Conservation (phyloP, 148 eudicot species). For the Dysphania ambrosioides region DNA sequence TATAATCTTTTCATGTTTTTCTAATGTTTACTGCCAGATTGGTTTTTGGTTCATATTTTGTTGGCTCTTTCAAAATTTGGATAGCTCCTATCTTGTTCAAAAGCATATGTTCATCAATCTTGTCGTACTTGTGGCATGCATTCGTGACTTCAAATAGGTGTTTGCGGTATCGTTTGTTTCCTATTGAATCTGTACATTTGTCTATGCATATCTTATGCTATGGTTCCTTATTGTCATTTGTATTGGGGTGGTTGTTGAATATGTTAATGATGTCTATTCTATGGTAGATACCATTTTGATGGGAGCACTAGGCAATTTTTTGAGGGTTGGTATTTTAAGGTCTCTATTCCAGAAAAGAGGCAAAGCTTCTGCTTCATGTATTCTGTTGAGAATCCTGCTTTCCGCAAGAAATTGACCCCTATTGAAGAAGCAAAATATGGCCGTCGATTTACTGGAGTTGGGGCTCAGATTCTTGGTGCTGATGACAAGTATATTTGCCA, state of each 20-base stretch:
- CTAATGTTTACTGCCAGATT: background rate
- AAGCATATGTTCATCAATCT: background rate
- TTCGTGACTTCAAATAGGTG: background rate
- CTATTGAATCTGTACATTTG: background rate
- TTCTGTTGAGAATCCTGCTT: conserved; percentile 88
- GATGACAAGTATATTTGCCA: conserved; percentile 92
- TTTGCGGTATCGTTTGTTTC: conserved; percentile 5
- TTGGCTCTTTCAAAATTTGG: background rate
- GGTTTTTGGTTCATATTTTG: too few species aligned
- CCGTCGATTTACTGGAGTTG: conserved; percentile 80
- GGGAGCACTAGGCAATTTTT: conserved; percentile 75
- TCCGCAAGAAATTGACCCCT: conserved; percentile 49
- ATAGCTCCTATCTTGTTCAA: background rate
- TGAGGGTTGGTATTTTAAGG: conserved; percentile 99
- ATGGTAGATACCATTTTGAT: conserved; percentile 81
- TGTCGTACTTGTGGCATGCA: background rate
- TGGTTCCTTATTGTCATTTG: background rate
- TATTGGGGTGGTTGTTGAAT: background rate
- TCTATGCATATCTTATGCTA: background rate
- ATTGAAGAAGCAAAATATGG: conserved; percentile 65
- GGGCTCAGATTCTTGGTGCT: conserved; percentile 91
- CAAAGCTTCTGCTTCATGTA: conserved; percentile 98
- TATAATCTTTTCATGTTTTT: background rate
- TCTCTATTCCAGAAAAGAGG: conserved; percentile 77
- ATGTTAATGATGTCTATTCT: conserved; percentile 5